These are phyloP conservation scores for Monilinia fructicola DNA, from an alignment of 2,329 filamentous ascomycete genomes.

Conservation along the genomic window DNA sequence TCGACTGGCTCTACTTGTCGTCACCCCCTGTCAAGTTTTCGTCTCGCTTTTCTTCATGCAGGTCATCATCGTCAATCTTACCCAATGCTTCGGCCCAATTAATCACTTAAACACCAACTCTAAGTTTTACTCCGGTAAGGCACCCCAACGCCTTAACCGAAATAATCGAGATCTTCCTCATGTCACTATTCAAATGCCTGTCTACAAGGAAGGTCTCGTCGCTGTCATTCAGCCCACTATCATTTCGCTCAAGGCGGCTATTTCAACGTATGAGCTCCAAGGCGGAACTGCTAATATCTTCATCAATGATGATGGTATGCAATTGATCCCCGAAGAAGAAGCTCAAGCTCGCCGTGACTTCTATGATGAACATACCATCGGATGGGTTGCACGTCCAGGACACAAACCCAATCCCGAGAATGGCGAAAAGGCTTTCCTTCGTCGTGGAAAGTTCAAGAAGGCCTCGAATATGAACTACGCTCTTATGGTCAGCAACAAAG, in stretches of 20 bases:
- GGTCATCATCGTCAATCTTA: constrained; percentile 50
- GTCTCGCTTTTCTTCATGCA: constrained; percentile 53
- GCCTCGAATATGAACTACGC: constrained; percentile 54
- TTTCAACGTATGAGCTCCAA: constrained; percentile 73
- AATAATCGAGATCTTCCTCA: constrained; percentile 57
- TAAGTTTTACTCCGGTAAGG: constrained; percentile 41
- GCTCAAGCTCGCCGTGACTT: constrained; percentile 64
- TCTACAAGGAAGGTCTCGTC: constrained; percentile 80
- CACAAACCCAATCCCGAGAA: constrained; percentile 23
- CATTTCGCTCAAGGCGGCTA: constrained; percentile 73
- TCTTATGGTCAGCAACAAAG: constrained; percentile 44
- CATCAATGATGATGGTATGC: constrained; percentile 73
- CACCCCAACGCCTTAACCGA: constrained; percentile 45
- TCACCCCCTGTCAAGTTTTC: constrained; percentile 56
- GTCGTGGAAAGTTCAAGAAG: constrained; percentile 53
- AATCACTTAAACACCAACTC: constrained; percentile 48
- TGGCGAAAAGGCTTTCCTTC: constrained; percentile 44
- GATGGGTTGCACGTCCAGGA: constrained; percentile 57
- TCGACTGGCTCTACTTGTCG: constrained; percentile 51
- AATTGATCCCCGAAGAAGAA: constrained; percentile 63
- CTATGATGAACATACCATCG: constrained; percentile 67
- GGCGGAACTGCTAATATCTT: constrained; percentile 76
- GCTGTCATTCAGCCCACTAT: constrained; percentile 76
- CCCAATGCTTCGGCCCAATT: constrained; percentile 53
- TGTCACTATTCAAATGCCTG: constrained; percentile 80